These are phyloP conservation scores for Phaffia rhodozyma DNA, from an alignment of 1,284 basidiomycete genomes.

Conservation along the genomic window DNA sequence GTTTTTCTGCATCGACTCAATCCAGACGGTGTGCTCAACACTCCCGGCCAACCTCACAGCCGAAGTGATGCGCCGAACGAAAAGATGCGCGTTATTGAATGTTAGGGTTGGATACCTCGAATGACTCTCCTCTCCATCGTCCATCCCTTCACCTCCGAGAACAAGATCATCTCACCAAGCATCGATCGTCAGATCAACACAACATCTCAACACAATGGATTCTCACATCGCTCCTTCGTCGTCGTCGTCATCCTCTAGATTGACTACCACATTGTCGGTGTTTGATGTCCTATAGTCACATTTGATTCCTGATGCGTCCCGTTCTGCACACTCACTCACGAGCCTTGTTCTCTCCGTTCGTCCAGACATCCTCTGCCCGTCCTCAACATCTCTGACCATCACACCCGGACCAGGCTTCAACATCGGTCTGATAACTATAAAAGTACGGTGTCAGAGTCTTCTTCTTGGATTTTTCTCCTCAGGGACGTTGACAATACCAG, in stretches of 20 bases:
- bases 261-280: conserved; percentile 4
- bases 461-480: conserved; percentile 20
- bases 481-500: conserved; percentile 1
- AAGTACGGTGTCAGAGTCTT: conserved; percentile 44
- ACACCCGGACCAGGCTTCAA: conserved; percentile 70
- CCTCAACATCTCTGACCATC: conserved; percentile 90
- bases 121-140: too few relatives aligned
- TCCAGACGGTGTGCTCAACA: too few relatives aligned
- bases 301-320: not conserved
- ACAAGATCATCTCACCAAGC: too few relatives aligned
- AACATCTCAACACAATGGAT: too few relatives aligned
- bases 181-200: too few relatives aligned
- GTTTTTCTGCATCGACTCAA: too few relatives aligned
- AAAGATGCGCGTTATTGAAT: too few relatives aligned
- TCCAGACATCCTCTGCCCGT: conserved; percentile 85
- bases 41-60: too few relatives aligned
- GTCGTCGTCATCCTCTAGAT: not conserved
- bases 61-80: too few relatives aligned
- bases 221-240: not conserved
- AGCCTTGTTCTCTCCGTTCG: not conserved
- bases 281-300: too few relatives aligned
- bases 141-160: too few relatives aligned
- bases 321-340: not conserved
- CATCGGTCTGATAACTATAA: conserved; percentile 43
- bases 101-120: too few relatives aligned